phyloP scores from a whole-genome alignment of 371 early-diverging fungal genomes.

The Chytridium lagenaria region DNA sequence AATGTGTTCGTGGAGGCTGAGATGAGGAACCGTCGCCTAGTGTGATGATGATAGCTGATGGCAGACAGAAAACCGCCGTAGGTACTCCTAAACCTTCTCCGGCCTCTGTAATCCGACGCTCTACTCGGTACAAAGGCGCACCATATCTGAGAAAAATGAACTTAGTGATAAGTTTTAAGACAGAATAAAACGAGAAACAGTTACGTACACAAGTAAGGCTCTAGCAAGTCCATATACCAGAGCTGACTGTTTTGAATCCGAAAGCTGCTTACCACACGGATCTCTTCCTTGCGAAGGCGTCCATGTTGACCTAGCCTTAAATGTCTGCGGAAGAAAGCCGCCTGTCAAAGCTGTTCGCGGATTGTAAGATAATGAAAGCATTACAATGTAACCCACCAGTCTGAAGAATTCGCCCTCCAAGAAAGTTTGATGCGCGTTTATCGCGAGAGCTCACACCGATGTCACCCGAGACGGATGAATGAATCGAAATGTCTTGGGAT shows the following conservation, averaged over 20 bases:
- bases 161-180: too few relatives aligned
- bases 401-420: neutral
- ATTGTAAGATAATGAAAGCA: neutral
- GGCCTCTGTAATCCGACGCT: neutral
- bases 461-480: slow-evolving; percentile 2
- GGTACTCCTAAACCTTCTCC: slow-evolving; percentile 17
- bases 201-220: slow-evolving; percentile 8
- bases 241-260: slow-evolving; percentile 18
- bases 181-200: too few relatives aligned
- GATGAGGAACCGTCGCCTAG: slow-evolving; percentile 24
- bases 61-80: slow-evolving; percentile 21
- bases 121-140: slow-evolving; percentile 26
- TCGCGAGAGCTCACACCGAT: neutral
- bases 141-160: slow-evolving; percentile 11
- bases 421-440: neutral
- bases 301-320: neutral
- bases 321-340: neutral
- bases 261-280: slow-evolving; percentile 15
- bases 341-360: slow-evolving; percentile 5
- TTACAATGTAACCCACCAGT: neutral
- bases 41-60: slow-evolving; percentile 20
- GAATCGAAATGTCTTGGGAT: neutral
- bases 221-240: slow-evolving; percentile 25
- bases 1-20: slow-evolving; percentile 28
- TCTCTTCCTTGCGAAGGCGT: slow-evolving; percentile 13